phyloP scores from a whole-genome alignment of 139 green algal genomes.

The Trebouxia sp. region DNA sequence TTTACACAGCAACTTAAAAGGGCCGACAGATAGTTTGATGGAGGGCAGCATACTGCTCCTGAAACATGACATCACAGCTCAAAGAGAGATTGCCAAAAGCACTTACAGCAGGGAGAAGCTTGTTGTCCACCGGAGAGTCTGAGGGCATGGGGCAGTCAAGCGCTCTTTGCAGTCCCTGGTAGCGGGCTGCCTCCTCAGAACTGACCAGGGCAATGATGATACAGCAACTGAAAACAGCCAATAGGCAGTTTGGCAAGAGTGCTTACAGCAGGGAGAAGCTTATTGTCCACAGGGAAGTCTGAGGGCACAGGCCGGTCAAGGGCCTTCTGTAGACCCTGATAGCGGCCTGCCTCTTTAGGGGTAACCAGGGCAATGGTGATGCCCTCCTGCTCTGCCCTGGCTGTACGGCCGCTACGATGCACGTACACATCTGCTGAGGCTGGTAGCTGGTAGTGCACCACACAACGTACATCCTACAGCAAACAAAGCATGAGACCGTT shows the following conservation, averaged over 20 bases:
- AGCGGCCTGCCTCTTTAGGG: conserved; percentile 71
- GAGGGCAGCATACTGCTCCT: no score
- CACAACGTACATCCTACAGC: conserved; percentile 60
- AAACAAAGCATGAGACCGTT: not conserved
- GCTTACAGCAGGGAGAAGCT: conserved; percentile 30
- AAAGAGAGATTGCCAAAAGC: no score
- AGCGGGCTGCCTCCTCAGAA: conserved; percentile 72
- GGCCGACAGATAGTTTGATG: no score
- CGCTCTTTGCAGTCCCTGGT: no score
- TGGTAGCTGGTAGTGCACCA: conserved; percentile 96
- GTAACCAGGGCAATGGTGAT: conserved; percentile 51
- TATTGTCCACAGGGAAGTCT: conserved; percentile 69
- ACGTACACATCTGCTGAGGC: conserved; percentile 93
- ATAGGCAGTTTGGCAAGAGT: not conserved
- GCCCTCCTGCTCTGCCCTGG: conserved; percentile 61
- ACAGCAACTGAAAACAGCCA: not conserved
- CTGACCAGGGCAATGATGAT: not conserved
- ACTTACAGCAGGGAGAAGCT: no score
- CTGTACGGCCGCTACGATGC: conserved; percentile 91
- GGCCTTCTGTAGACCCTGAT: conserved; percentile 49
- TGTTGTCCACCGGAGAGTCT: no score
- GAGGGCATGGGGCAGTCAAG: conserved; percentile 45
- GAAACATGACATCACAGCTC: no score
- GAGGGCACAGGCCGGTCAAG: conserved; percentile 51
- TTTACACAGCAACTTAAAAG: no score